Evolutionary conservation across 257 asterid species (phyloP).

Genomic region (Petrea volubilis): DNA sequence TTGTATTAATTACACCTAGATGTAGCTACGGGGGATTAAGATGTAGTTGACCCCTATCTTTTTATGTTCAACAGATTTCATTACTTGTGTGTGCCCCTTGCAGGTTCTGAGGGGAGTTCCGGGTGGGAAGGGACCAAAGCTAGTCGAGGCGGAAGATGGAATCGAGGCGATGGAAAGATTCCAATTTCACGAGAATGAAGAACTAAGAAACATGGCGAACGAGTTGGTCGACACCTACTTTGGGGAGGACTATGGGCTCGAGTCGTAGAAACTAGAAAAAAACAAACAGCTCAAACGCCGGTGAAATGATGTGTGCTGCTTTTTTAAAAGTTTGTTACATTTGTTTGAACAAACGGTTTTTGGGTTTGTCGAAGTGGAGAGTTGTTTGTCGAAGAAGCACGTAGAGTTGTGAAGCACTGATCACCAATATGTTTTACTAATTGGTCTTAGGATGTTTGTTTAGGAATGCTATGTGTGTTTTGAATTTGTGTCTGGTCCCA

Average conservation of each 20-base stretch:
- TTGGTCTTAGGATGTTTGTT: conserved; percentile 8
- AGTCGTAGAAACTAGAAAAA: conserved; percentile 47
- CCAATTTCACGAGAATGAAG: conserved; percentile 88
- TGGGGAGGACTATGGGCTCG: conserved; percentile 81
- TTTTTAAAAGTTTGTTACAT: not conserved
- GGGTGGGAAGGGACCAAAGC: conserved; percentile 71
- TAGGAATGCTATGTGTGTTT: not conserved
- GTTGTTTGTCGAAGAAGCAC: not conserved
- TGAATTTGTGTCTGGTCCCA: not conserved
- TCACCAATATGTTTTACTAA: conserved; percentile 8
- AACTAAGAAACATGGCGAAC: conserved; percentile 79
- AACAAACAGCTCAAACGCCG: not conserved
- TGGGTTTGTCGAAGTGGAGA: not conserved
- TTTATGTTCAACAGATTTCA: no score
- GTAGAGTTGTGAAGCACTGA: not conserved
- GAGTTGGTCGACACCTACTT: conserved; percentile 80
- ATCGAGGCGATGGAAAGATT: conserved; percentile 98
- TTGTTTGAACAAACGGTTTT: not conserved
- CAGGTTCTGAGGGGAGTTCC: conserved; percentile 98
- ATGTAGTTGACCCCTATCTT: no score
- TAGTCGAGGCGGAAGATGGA: conserved; percentile 86
- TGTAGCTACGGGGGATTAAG: no score
- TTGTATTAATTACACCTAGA: no score
- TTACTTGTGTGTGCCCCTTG: not conserved
- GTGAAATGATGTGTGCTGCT: not conserved